Conservation (phyloP, 176 grass and related monocot genomes). For the Typha latifolia region DNA sequence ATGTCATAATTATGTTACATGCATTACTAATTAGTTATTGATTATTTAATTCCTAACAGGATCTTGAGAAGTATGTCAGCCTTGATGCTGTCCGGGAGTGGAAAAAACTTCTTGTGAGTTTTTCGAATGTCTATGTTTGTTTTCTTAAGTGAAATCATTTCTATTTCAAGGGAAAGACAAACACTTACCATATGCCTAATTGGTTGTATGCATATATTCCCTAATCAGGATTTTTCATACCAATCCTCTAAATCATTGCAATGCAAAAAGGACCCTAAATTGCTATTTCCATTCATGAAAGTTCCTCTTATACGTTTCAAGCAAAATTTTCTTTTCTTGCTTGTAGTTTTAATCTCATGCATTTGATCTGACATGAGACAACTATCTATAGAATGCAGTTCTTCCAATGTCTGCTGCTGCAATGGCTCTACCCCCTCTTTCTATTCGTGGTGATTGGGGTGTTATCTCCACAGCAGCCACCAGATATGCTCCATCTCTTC, state of each 20-base stretch:
- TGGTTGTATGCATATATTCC: no score
- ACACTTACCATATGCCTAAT: no score
- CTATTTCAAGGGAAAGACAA: no score
- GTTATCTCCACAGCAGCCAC: constrained; percentile 59
- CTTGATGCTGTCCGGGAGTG: constrained; percentile 66
- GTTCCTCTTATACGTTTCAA: background rate
- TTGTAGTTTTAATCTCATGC: background rate
- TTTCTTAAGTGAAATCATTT: background rate
- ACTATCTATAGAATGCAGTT: constrained; percentile 56
- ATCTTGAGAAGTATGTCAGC: constrained; percentile 72
- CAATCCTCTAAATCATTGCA: no score
- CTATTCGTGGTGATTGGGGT: constrained; percentile 76
- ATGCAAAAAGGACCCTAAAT: no score
- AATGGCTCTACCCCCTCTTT: constrained; percentile 91
- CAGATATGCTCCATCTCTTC: constrained; percentile 79
- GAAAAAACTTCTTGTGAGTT: constrained; percentile 86
- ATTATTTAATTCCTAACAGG: constrained; percentile 29
- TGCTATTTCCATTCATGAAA: no score
- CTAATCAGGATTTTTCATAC: no score
- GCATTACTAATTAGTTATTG: no score
- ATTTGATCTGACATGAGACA: constrained; percentile 25
- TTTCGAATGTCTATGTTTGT: background rate
- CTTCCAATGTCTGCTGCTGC: constrained; percentile 83
- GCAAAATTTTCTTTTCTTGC: background rate
- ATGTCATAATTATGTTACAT: no score